Evolutionary conservation across 306 rosid species (phyloP), one percentile per base, ranked within the genome.

Genomic region (Oxytropis ochrocephala): DNA sequence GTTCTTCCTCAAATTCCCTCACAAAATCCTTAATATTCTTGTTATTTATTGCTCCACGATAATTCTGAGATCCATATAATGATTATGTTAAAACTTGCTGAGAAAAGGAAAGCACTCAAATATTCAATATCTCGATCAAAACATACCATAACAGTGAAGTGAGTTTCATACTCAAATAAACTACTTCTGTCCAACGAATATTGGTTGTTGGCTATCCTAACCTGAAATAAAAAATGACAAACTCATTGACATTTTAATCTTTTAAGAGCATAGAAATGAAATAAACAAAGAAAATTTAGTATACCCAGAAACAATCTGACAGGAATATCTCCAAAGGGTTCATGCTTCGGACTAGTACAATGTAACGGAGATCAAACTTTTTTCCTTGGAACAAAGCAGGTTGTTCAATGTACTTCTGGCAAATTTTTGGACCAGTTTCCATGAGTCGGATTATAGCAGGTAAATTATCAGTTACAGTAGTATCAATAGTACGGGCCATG

Each of bases 401-500:
- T 46, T 74, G 82, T 83, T 94, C 98, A 36, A 94, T 94, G 67
- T 94, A 94, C 89, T 94, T 94, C 79, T 94, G 98, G 77, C 98
- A 94, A 71, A 90, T 94, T 78, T 90, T 90, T 32, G 97, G 97
- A 54, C 98, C 98, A 74, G 98, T 88, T 79, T 94, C 97, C 95
- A 94, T 86, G 70, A 88, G 92, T 70, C 95, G 90, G 80, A 90
- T 88, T 53, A 90, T 87, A 11, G 96, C 84, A 51, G 90, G 73
- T 74, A 87, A 82, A 80, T 84, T 82, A 84, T 89, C 94, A 44
- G 95, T 90, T 41, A 90, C 96, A 36, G 97, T 74, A 19, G 98
- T 94, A 79, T 94, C 98, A 59, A 94, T 94, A 43, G 98, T 94
- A 13, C 97, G 85, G 74, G 97, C 98, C 98, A 94, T 94, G 79